These are phyloP conservation scores for Scedosporium dehoogii DNA, from an alignment of 2,329 filamentous ascomycete species.

Conservation along the genomic window DNA sequence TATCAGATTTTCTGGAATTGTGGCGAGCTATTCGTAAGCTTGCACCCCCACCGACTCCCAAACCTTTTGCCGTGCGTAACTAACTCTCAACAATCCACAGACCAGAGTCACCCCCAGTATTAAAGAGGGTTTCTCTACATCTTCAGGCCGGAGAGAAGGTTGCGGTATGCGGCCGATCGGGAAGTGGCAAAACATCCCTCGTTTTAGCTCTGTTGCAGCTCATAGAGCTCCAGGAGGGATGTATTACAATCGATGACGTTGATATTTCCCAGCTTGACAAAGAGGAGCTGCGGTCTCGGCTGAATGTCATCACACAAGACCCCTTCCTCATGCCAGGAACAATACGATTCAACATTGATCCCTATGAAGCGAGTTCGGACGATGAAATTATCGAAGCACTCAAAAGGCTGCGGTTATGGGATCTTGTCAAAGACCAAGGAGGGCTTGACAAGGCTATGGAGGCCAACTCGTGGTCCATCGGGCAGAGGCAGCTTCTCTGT, in stretches of 20 bases:
- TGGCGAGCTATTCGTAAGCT: no score
- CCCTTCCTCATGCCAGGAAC: slow-evolving; percentile 38
- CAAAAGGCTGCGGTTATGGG: slow-evolving; percentile 21
- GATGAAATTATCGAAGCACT: slow-evolving; percentile 22
- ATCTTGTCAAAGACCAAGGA: slow-evolving; percentile 7
- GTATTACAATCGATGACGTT: slow-evolving; percentile 27
- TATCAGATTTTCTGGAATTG: no score
- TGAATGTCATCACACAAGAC: slow-evolving; percentile 45
- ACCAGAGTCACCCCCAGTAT: slow-evolving; percentile 15
- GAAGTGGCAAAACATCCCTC: slow-evolving; percentile 33
- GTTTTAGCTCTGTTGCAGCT: slow-evolving; percentile 29
- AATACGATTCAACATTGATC: slow-evolving; percentile 33
- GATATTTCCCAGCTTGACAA: slow-evolving; percentile 28
- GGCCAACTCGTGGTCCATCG: slow-evolving; percentile 39
- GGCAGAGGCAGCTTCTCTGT: slow-evolving; percentile 55
- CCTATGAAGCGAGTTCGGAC: slow-evolving; percentile 19
- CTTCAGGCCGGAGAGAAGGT: slow-evolving; percentile 22
- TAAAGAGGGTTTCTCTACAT: slow-evolving; percentile 17
- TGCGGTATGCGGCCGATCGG: slow-evolving; percentile 25
- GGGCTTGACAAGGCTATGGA: slow-evolving; percentile 28
- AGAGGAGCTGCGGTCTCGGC: slow-evolving; percentile 28
- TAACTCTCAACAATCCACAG: slow-evolving; percentile 13
- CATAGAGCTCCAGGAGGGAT: slow-evolving; percentile 24
- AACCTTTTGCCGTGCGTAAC: no score
- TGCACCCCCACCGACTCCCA: no score